Evolutionary conservation across 257 asterid genomes (phyloP).

Genomic region (Capsicum chinense): DNA sequence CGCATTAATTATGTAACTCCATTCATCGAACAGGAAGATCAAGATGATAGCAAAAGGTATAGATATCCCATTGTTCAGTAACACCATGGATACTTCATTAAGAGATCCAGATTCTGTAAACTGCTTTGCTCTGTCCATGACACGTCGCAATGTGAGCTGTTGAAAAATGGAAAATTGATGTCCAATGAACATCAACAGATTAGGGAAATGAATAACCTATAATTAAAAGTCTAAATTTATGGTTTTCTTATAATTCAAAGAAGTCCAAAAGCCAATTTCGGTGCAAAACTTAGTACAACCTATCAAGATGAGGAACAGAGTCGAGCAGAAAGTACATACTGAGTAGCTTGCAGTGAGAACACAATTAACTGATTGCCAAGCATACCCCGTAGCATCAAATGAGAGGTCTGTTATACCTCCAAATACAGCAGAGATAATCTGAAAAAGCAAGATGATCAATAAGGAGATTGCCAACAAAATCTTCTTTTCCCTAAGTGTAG

Average conservation of each 20-base stretch:
- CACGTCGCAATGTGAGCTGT: conserved; percentile 55
- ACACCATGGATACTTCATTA: conserved; percentile 58
- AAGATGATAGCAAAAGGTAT: conserved; percentile 53
- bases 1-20: conserved; percentile 48
- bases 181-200: neutral
- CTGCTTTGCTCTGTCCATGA: conserved; percentile 60
- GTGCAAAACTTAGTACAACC: neutral
- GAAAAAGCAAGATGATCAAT: conserved; percentile 26
- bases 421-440: conserved; percentile 54
- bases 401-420: conserved; percentile 60
- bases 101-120: conserved; percentile 57
- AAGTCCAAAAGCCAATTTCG: conserved; percentile 11
- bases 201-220: neutral
- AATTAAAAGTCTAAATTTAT: neutral
- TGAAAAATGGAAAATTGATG: conserved; percentile 30
- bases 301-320: neutral
- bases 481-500: neutral
- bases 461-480: neutral
- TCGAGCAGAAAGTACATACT: conserved; percentile 30
- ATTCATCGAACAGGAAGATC: conserved; percentile 51
- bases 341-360: conserved; percentile 59
- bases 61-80: conserved; percentile 52
- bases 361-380: conserved; percentile 53
- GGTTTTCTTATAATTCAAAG: conserved; percentile 3
- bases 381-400: conserved; percentile 47